Percentiles rank a stretch among this genome's conserved stretches.
Evolutionary conservation across 768 basidiomycete genomes (phyloP).

Genomic region (Calocera cornea): DNA sequence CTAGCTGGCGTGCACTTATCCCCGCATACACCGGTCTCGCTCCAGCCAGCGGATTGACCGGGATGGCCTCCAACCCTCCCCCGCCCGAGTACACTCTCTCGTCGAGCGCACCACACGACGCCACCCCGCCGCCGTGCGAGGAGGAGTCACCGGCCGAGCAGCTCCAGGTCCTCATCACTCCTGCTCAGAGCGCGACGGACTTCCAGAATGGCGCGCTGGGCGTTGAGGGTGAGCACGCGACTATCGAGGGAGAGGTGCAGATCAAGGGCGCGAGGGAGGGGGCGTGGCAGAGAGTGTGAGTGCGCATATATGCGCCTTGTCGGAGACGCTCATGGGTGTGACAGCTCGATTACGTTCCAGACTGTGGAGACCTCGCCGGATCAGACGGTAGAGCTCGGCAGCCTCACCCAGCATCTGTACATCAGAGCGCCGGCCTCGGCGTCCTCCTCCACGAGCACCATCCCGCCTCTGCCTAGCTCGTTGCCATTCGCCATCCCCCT

Average conservation of each 20-base stretch:
- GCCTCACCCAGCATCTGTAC: conserved; percentile 43
- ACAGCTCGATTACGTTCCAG: conserved; percentile 28
- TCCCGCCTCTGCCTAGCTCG: conserved; percentile 37
- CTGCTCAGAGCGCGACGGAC: conserved; percentile 50
- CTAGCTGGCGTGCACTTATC: background rate
- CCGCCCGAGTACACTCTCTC: background rate
- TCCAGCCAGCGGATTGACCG: background rate
- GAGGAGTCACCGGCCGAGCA: conserved; percentile 3
- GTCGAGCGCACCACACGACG: background rate
- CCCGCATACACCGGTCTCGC: too few species aligned
- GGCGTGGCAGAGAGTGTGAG: conserved; percentile 60
- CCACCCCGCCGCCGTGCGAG: background rate
- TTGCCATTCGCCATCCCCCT: conserved; percentile 76
- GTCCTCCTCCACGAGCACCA: conserved; percentile 13
- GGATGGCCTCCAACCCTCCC: background rate
- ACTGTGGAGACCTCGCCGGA: conserved; percentile 51
- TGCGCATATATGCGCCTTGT: conserved; percentile 17
- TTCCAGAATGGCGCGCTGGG: conserved; percentile 83
- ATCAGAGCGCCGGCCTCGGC: conserved; percentile 29
- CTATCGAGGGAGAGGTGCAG: conserved; percentile 78
- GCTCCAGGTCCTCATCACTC: conserved; percentile 60
- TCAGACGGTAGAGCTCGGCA: conserved; percentile 52
- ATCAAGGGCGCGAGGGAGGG: conserved; percentile 52
- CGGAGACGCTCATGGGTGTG: conserved; percentile 11
- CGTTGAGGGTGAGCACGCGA: conserved; percentile 66